Base-by-base conservation (phyloP, 1,284 basidiomycete genomes). In the Fistulinella cinereoalba region DNA sequence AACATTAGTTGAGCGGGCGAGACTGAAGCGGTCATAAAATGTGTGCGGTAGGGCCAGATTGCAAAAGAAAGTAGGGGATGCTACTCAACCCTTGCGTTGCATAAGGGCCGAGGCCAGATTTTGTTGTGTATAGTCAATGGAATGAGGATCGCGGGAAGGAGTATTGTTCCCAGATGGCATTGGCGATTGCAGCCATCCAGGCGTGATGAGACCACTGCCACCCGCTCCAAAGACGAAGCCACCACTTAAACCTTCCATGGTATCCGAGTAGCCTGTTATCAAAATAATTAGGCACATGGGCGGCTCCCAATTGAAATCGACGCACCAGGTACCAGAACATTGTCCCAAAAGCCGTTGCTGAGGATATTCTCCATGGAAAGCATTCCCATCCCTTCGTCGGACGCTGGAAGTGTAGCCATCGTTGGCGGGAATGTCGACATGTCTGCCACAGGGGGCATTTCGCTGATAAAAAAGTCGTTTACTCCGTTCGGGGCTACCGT, bases 361-460 rank as follows among this genome's bases (percentile, higher is more conserved):
- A 92, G 71, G 43, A 91, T 84, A 58, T 80, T 83, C 56, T 90
- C 88, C 83, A 91, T 88, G 38, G 85, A 82, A 51, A 90, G 59
- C 64, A 80, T 74, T 34, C 65, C 70, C 57, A 69, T 64, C 60
- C 69, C 62, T 65, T 74, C 62, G 51, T 81, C 76, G 33, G 74
- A 71, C 27, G 68, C 52, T 33, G 76, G 72, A 41, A 70, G 55
- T 9, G 77, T 73, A 33, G 79, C 83, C 84, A 89, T 88, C 41
- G 85, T 88, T 23, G 87, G 87, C 40, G 88, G 87, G 76, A 89
- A 89, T 43, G 82, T 87, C 40, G 83, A 79, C 56, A 89, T 81
- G 61, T 89, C 88, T 50, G 75, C 79, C 16, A 82, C 83, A 8
- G 85, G 86, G 0, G 85, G 85, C 84, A 88, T 89, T 70, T 90